A percentile compares a stretch with the other conserved stretches of the same genome.
phyloP scores from a whole-genome alignment of 805 yeast species.

The Ogataea ramenticola region DNA sequence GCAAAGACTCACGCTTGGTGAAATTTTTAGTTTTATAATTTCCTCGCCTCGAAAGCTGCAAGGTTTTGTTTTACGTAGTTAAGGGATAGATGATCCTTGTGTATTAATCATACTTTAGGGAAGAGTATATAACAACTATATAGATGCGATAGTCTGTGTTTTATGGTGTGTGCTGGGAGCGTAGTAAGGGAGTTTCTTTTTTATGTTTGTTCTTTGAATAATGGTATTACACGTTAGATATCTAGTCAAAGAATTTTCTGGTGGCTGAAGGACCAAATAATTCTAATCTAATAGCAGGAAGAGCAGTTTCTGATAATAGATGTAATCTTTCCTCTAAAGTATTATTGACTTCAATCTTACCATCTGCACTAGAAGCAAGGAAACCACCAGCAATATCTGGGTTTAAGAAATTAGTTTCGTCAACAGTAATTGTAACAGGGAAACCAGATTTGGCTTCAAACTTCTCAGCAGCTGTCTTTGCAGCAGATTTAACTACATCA shows the following conservation, averaged over 20 bases:
- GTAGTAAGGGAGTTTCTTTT: too few species aligned
- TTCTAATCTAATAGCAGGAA: conserved; percentile 89
- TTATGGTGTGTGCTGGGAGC: too few species aligned
- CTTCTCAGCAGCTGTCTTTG: conserved; percentile 51
- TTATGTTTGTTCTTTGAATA: not conserved
- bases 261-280: conserved; percentile 78
- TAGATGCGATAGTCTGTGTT: too few species aligned
- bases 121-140: too few species aligned
- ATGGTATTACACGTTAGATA: not conserved
- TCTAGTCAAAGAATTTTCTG: conserved; percentile 84
- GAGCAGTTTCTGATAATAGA: conserved; percentile 71
- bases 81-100: too few species aligned
- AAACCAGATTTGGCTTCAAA: conserved; percentile 58
- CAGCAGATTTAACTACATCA: conserved; percentile 51
- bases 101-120: too few species aligned
- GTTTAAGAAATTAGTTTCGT: conserved; percentile 50
- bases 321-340: conserved; percentile 92
- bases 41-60: too few species aligned
- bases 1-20: too few species aligned
- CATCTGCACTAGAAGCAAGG: conserved; percentile 57
- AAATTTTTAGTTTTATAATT: too few species aligned
- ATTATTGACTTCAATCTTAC: conserved; percentile 85
- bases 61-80: too few species aligned
- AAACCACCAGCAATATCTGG: conserved; percentile 81
- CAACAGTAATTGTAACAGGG: conserved; percentile 47